Conservation (phyloP, 169 alveolate genomes). For the Perkinsus marinus region DNA sequence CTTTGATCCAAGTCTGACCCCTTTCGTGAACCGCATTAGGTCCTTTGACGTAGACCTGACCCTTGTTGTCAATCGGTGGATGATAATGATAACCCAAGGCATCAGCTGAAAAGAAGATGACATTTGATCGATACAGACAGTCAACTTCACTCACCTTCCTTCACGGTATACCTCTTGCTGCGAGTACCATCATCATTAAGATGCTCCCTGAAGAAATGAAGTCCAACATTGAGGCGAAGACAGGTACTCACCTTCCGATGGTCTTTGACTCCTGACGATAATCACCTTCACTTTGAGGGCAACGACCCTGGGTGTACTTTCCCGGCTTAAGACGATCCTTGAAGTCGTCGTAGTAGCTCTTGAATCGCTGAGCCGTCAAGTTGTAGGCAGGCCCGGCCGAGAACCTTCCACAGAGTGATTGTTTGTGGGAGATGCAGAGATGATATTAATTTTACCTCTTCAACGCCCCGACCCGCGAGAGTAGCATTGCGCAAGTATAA, state of each 20-base stretch:
- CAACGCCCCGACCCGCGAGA: not conserved
- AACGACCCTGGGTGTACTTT: not conserved
- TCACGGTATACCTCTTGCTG: not conserved
- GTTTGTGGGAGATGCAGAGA: not conserved
- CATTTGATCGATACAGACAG: no score
- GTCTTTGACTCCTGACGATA: not conserved
- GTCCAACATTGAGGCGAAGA: not conserved
- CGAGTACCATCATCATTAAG: not conserved
- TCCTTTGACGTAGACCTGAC: not conserved
- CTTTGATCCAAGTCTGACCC: not conserved
- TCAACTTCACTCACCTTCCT: not conserved
- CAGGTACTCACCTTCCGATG: not conserved
- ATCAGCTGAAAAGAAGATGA: not conserved
- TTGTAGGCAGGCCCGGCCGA: not conserved
- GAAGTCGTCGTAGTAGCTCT: not conserved
- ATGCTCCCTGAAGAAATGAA: not conserved
- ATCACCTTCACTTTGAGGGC: not conserved
- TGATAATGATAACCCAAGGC: not conserved
- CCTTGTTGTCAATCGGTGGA: not conserved
- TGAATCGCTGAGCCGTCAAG: not conserved
- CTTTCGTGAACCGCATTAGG: not conserved
- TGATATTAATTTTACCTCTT: not conserved
- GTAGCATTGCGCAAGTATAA: not conserved
- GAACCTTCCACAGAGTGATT: not conserved
- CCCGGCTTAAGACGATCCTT: not conserved